Conservation (phyloP, 192 early-diverging fungal species). For the Coemansia sp. region DNA sequence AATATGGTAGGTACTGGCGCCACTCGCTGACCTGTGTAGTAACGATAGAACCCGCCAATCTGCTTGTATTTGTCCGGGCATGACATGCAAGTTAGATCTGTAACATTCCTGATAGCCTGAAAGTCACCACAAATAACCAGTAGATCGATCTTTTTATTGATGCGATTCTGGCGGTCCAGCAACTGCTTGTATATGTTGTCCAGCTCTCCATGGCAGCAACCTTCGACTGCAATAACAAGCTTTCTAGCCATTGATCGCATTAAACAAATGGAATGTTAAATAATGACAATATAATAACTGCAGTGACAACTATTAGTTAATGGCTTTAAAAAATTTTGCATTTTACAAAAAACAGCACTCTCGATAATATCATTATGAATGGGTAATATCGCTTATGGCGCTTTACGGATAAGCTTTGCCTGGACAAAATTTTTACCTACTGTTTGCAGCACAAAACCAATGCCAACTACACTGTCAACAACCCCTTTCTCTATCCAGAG, state of each 20-base stretch:
- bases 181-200: slow-evolving; percentile 83
- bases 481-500: no score
- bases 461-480: no score
- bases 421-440: neutral
- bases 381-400: neutral
- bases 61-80: slow-evolving; percentile 83
- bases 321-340: neutral
- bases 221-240: slow-evolving; percentile 81
- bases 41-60: slow-evolving; percentile 88
- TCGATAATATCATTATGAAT: neutral
- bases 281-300: neutral
- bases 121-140: slow-evolving; percentile 98
- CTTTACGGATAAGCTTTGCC: neutral
- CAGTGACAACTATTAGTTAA: neutral
- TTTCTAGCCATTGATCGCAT: slow-evolving; percentile 17
- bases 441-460: no score
- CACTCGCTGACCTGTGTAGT: slow-evolving; percentile 78
- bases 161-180: slow-evolving; percentile 44
- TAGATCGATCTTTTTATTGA: slow-evolving; percentile 78
- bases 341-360: neutral
- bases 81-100: slow-evolving; percentile 77
- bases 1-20: slow-evolving; percentile 91
- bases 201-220: slow-evolving; percentile 94
- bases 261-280: neutral
- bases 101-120: slow-evolving; percentile 83